Base-by-base conservation (phyloP, 768 basidiomycete species). In the Baorangia bicolor region DNA sequence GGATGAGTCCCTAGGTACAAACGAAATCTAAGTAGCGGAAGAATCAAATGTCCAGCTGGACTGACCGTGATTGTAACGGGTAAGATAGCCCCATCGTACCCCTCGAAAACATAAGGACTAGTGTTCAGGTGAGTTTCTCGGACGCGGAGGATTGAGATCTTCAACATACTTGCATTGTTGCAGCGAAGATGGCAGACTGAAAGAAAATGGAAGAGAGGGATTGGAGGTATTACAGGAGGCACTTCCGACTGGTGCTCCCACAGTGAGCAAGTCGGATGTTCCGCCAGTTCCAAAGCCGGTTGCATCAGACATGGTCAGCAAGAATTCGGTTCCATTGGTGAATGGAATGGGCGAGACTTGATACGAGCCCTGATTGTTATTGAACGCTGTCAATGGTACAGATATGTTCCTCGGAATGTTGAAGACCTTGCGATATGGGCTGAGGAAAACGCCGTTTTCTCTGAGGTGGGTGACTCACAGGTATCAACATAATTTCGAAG, bases 231-330 rank as follows among this genome's bases (percentile, higher is more conserved):
- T 74, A 69, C 89, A 91, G 16, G 60, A 69, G 13, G 61, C 55
- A 30, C 59, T 28, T 28, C 77, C 78, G 14, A 75, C 65, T 3
- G 84, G 76, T 11, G 69, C 51, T 38, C 77, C 81, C 16, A 84
- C 82, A 1, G 73, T 76, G 38, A 85, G 59, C 7, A 87, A 45
- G 41, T 69, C 53, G 11, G 82, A 78, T 25, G 76, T 75, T 23
- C 87, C 90, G 5, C 89, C 90, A 11, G 84, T 75, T 40, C 74
- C 87, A 65, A 86, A 89, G 1, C 87, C 88, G 27, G 79, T 80
- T 18, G 82, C 75, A 64, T 92, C 90, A 27, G 86, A 90, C 85
- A 92, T 87, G 34, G 82, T 78, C 20, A 86, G 55, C 13, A 89
- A 47, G 45, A 89, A 73, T 50, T 73, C 67, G 18, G 75, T 64